Conservation (phyloP, 306 rosid species). For the Mimosa bimucronata region DNA sequence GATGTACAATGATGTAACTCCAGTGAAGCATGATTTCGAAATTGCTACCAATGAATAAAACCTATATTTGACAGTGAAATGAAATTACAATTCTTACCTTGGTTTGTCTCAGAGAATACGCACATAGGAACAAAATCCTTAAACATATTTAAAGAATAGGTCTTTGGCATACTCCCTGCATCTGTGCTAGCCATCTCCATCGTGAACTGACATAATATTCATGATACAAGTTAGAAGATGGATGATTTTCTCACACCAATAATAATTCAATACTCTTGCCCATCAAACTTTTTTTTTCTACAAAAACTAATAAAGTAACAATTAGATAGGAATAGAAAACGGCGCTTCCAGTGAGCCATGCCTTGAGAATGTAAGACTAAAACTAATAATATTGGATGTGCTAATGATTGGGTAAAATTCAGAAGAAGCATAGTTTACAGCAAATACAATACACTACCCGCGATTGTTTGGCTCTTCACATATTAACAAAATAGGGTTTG, state of each 20-base stretch:
- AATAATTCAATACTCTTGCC: conserved; percentile 26
- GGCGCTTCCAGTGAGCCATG: background rate
- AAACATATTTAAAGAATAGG: conserved; percentile 82
- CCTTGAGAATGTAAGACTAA: background rate
- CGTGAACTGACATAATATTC: conserved; percentile 63
- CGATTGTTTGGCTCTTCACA: background rate
- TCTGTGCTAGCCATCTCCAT: conserved; percentile 89
- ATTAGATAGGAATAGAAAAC: too few relatives aligned
- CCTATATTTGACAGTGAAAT: conserved; percentile 11
- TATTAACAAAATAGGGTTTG: background rate
- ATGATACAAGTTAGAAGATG: conserved; percentile 33
- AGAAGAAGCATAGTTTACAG: background rate
- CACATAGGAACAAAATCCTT: conserved; percentile 97
- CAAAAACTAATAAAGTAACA: background rate
- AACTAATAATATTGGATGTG: background rate
- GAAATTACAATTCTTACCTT: conserved; percentile 59
- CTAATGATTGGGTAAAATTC: background rate
- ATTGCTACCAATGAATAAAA: conserved; percentile 15
- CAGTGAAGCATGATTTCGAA: conserved; percentile 24
- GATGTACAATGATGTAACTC: conserved; percentile 14
- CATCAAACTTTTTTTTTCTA: background rate
- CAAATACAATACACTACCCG: background rate
- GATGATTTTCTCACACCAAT: conserved; percentile 17
- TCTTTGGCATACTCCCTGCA: conserved; percentile 63
- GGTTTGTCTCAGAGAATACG: conserved; percentile 83